Evolutionary conservation across 2,329 filamentous ascomycete species (phyloP).

Genomic region (Chalara sp.): DNA sequence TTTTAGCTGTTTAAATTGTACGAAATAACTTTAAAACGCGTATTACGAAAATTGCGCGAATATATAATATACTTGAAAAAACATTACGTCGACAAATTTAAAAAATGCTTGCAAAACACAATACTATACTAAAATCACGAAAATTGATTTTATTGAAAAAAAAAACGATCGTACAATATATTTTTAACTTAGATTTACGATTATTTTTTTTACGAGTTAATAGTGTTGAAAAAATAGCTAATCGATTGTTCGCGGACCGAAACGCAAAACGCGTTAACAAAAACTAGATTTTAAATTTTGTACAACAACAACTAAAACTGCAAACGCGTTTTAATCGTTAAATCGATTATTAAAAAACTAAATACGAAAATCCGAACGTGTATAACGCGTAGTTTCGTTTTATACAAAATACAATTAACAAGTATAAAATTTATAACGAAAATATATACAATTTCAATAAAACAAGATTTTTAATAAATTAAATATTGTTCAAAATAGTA

Average conservation of each 20-base stretch:
- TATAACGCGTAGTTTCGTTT: background rate
- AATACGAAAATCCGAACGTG: background rate
- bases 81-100: too few species aligned
- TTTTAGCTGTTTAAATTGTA: too few species aligned
- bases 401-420: background rate
- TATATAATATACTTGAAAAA: too few species aligned
- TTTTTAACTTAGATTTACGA: background rate
- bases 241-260: background rate
- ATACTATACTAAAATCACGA: too few species aligned
- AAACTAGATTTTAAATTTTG: background rate
- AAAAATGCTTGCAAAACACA: too few species aligned
- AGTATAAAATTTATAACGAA: background rate
- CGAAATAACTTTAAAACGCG: too few species aligned
- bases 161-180: too few species aligned
- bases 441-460: background rate
- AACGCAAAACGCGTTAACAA: background rate
- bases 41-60: too few species aligned
- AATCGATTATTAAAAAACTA: background rate
- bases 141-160: too few species aligned
- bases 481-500: background rate
- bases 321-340: background rate
- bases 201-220: background rate
- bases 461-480: background rate
- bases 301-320: background rate
- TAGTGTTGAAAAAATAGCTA: background rate